Evolutionary conservation across 1,284 basidiomycete genomes (phyloP).

Genomic region (Moesziomyces parantarcticus): DNA sequence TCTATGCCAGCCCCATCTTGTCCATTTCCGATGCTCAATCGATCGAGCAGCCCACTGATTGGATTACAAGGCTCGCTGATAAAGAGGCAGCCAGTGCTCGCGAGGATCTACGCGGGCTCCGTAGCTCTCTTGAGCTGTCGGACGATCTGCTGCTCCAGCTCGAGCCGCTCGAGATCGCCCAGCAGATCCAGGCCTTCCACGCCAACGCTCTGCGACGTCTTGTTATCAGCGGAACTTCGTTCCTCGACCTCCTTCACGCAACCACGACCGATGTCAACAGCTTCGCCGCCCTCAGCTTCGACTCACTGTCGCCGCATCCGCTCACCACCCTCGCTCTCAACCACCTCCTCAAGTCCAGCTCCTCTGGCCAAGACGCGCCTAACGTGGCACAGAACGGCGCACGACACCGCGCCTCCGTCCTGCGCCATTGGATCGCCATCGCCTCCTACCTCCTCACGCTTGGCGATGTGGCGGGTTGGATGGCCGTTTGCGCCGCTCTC

Average conservation of each 20-base stretch:
- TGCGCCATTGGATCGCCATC: constrained; percentile 65
- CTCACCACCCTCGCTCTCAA: constrained; percentile 57
- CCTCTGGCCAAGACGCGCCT: constrained; percentile 15
- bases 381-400: constrained; percentile 33
- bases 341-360: constrained; percentile 49
- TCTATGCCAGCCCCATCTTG: constrained; percentile 6
- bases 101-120: constrained; percentile 27
- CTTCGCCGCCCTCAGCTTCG: constrained; percentile 56
- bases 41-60: constrained; percentile 14
- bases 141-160: constrained; percentile 47
- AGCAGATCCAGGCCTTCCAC: constrained; percentile 64
- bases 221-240: constrained; percentile 20
- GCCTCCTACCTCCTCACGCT: constrained; percentile 51
- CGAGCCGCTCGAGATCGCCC: constrained; percentile 62
- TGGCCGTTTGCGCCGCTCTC: constrained; percentile 59
- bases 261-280: constrained; percentile 7
- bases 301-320: constrained; percentile 57
- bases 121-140: constrained; percentile 32
- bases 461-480: constrained; percentile 61
- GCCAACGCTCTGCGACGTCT: constrained; percentile 40
- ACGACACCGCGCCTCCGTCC: constrained; percentile 54
- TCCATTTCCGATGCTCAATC: neutral
- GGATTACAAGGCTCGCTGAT: constrained; percentile 32
- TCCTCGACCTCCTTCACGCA: constrained; percentile 26
- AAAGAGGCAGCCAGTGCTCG: constrained; percentile 10